Evolutionary conservation across 306 rosid genomes (phyloP).

Genomic region (Crotalaria pallida): DNA sequence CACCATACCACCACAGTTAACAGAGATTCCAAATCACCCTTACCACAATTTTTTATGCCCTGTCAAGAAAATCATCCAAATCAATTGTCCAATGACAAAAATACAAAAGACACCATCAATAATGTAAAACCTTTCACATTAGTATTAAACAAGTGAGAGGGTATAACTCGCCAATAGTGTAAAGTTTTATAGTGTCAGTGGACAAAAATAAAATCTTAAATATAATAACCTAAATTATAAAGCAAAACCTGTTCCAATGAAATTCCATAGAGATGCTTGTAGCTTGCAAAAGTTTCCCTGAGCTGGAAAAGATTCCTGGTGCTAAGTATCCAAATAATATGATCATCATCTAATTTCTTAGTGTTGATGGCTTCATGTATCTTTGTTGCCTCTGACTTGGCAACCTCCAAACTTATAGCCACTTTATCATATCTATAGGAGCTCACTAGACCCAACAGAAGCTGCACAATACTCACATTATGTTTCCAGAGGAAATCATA

Average conservation of each 20-base stretch:
- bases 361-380: conserved; percentile 58
- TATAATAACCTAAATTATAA: neutral
- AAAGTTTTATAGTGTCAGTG: neutral
- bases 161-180: neutral
- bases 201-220: neutral
- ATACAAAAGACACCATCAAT: neutral
- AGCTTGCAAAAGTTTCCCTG: conserved; percentile 62
- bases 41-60: conserved; percentile 56
- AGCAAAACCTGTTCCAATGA: conserved; percentile 57
- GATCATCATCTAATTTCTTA: conserved; percentile 56
- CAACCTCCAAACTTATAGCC: conserved; percentile 42
- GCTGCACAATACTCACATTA: conserved; percentile 40
- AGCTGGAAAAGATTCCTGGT: conserved; percentile 86
- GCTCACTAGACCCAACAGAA: conserved; percentile 71
- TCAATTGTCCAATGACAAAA: neutral
- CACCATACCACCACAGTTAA: conserved; percentile 47
- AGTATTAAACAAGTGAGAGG: neutral
- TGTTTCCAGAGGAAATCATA: neutral
- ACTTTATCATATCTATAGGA: conserved; percentile 74
- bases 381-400: conserved; percentile 55
- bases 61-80: conserved; percentile 30
- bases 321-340: conserved; percentile 65
- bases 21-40: conserved; percentile 52
- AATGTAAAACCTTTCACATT: neutral
- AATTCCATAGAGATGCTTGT: conserved; percentile 51